These are phyloP conservation scores for Hydrangea macrophylla DNA, from an alignment of 148 eudicot species.

Conservation along the genomic window DNA sequence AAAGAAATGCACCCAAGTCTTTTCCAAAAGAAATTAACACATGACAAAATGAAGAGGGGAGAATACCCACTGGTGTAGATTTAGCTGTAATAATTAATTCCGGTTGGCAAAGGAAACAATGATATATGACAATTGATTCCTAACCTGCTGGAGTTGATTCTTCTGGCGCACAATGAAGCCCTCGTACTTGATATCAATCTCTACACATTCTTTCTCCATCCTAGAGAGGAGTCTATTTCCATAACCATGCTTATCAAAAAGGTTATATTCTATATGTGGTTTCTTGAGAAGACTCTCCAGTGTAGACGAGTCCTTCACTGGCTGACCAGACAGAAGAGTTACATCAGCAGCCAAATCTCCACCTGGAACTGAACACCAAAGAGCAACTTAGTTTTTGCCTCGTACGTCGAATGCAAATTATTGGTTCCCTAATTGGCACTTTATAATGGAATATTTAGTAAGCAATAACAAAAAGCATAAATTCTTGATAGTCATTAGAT, in stretches of 20 bases:
- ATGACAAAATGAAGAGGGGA: too few relatives aligned
- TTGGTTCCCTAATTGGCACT: too few relatives aligned
- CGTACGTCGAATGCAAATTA: too few relatives aligned
- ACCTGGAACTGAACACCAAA: conserved; percentile 38
- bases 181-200: conserved; percentile 93
- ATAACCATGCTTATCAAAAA: conserved; percentile 90
- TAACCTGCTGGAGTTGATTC: conserved; percentile 83
- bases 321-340: conserved; percentile 63
- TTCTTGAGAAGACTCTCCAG: conserved; percentile 88
- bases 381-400: neutral
- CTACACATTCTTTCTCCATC: conserved; percentile 89
- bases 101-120: neutral
- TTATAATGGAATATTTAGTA: too few relatives aligned
- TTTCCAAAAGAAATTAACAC: too few relatives aligned
- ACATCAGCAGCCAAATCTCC: conserved; percentile 78
- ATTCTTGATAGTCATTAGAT: too few relatives aligned
- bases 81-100: conserved; percentile 1
- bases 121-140: neutral
- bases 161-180: conserved; percentile 91
- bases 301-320: conserved; percentile 69
- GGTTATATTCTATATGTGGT: conserved; percentile 78
- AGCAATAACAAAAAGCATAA: too few relatives aligned
- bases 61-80: neutral
- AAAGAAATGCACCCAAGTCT: too few relatives aligned
- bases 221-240: conserved; percentile 62